phyloP scores from a whole-genome alignment of 768 basidiomycete species.

The Naganishia vaughanmartiniae region DNA sequence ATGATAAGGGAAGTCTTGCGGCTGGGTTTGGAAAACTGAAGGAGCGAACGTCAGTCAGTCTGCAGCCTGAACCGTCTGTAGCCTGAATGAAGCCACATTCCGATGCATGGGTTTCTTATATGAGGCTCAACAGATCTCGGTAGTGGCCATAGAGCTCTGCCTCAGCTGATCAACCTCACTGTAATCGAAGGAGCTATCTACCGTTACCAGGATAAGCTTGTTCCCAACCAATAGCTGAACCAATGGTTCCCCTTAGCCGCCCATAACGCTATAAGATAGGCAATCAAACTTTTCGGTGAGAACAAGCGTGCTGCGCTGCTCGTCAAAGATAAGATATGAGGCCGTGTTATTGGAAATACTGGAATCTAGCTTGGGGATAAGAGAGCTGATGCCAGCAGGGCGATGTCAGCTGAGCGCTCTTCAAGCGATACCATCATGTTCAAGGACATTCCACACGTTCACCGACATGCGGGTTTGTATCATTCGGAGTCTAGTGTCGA shows the following conservation, averaged over 20 bases:
- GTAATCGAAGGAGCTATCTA: neutral
- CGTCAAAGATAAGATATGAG: too few species aligned
- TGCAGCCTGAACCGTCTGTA: neutral
- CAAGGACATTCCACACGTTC: too few species aligned
- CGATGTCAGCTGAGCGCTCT: too few species aligned
- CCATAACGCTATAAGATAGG: neutral
- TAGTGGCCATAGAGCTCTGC: too few species aligned
- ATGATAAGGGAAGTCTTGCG: neutral
- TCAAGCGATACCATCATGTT: too few species aligned
- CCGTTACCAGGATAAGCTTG: neutral
- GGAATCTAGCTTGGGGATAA: too few species aligned
- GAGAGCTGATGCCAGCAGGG: too few species aligned
- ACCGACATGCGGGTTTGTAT: too few species aligned
- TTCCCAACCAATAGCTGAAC: neutral
- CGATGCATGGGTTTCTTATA: too few species aligned
- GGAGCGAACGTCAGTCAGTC: neutral
- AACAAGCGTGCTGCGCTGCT: neutral
- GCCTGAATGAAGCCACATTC: neutral
- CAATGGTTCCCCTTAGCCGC: neutral
- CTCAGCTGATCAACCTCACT: neutral
- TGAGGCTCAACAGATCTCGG: too few species aligned
- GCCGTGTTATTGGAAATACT: too few species aligned
- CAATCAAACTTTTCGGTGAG: constrained; percentile 1
- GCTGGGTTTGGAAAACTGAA: neutral
- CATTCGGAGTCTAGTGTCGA: too few species aligned